These are phyloP conservation scores for Cryptococcus sp. DNA, from an alignment of 1,284 basidiomycete genomes.

Conservation along the genomic window DNA sequence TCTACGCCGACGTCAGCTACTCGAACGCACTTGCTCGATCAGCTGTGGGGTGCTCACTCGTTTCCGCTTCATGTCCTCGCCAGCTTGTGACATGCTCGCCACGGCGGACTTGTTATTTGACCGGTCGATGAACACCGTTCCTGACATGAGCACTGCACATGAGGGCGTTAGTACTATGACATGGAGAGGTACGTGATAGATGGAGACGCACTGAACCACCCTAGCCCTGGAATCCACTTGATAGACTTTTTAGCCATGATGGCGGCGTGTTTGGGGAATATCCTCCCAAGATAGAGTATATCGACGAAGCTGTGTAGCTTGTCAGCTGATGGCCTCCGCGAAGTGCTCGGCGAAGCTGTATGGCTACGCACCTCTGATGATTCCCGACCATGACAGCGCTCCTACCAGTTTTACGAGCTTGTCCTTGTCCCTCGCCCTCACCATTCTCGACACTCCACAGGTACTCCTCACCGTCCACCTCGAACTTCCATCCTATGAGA, in stretches of 20 bases:
- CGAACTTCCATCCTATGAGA: conserved; percentile 71
- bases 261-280: conserved; percentile 79
- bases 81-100: conserved; percentile 76
- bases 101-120: conserved; percentile 76
- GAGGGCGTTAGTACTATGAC: too few species aligned
- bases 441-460: conserved; percentile 59
- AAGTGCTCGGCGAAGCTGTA: not conserved
- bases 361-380: conserved; percentile 70
- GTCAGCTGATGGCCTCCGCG: conserved; percentile 1
- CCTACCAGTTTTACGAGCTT: conserved; percentile 43
- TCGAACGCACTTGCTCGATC: not conserved
- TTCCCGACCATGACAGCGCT: conserved; percentile 76
- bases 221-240: conserved; percentile 79
- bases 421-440: conserved; percentile 52
- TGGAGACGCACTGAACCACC: conserved; percentile 69
- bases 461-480: conserved; percentile 84
- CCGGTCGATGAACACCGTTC: conserved; percentile 90
- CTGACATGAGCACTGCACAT: conserved; percentile 71
- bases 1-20: conserved; percentile 43
- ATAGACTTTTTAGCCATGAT: conserved; percentile 96
- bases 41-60: conserved; percentile 40
- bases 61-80: conserved; percentile 75
- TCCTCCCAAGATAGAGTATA: conserved; percentile 78
- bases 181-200: not conserved
- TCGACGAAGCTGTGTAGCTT: conserved; percentile 69